Evolutionary conservation across 306 rosid species (phyloP), one percentile per base, ranked within the genome.

Genomic region (Ochetophila trinervis): DNA sequence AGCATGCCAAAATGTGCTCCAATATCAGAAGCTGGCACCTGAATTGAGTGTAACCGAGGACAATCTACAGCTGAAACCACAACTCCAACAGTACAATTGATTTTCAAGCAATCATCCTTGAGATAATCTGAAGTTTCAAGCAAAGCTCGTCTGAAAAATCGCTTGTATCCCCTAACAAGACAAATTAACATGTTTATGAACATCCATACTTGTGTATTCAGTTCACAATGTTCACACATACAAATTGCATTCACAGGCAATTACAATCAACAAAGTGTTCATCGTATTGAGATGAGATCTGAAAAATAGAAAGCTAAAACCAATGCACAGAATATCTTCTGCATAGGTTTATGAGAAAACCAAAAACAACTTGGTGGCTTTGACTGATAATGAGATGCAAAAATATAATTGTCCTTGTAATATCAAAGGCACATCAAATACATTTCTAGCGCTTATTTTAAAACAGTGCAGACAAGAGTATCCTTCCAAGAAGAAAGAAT

Each of bases 61-160:
- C 94, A 83, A 78, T 86, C 97, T 53, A 93, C 83, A 21, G 96
- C 85, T 9, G 99, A 93, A 61, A 86, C 91, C 63, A 93, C 99
- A 44, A 93, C 97, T 17, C 99, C 99, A 75, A 93, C 99, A 35
- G 99, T 93, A 76, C 99, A 93, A 79, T 93, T 93, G 63, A 93
- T 93, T 83, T 84, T 93, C 88, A 93, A 78, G 80, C 98, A 89
- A 71, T 93, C 98, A 66, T 93, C 96, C 78, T 93, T 93, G 7
- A 93, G 94, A 67, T 82, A 93, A 35, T 77, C 76, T 0, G 98
- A 93, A 0, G 87, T 77, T 72, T 93, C 98, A 2, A 93, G 98
- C 71, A 83, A 77, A 47, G 91, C 82, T 62, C 98, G 87, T 62
- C 89, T 82, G 79, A 87, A 93, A 76, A 89, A 93, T 6, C 98